A percentile compares a stretch with the other conserved stretches of the same genome.
Evolutionary conservation across 2,329 filamentous ascomycete genomes (phyloP).

Genomic region (Talaromyces marneffei): DNA sequence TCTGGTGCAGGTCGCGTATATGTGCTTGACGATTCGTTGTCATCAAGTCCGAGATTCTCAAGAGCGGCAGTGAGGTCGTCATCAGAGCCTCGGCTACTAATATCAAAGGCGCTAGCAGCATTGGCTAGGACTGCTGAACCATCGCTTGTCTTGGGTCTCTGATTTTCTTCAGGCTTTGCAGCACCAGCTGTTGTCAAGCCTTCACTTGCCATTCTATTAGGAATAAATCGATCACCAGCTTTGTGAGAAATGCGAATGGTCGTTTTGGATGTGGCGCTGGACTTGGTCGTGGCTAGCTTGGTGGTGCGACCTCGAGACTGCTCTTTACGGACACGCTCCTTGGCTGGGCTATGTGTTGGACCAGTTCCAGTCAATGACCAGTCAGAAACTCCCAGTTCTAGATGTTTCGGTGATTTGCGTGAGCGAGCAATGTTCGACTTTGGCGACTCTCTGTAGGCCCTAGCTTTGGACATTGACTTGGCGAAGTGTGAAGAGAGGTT

Average conservation of each 20-base stretch:
- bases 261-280: slow-evolving; percentile 54
- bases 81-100: slow-evolving; percentile 55
- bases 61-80: slow-evolving; percentile 76
- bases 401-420: slow-evolving; percentile 70
- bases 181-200: slow-evolving; percentile 76
- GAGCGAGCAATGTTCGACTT: slow-evolving; percentile 81
- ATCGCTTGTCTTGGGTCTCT: slow-evolving; percentile 68
- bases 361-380: slow-evolving; percentile 86
- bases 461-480: slow-evolving; percentile 50
- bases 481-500: slow-evolving; percentile 75
- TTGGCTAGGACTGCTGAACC: slow-evolving; percentile 71
- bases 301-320: slow-evolving; percentile 42
- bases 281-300: slow-evolving; percentile 45
- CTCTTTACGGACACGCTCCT: slow-evolving; percentile 53
- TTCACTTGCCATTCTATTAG: slow-evolving; percentile 84
- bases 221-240: slow-evolving; percentile 87
- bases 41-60: slow-evolving; percentile 71
- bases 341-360: slow-evolving; percentile 54
- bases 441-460: slow-evolving; percentile 72
- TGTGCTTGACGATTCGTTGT: slow-evolving; percentile 58
- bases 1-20: slow-evolving; percentile 79
- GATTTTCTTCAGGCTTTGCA: slow-evolving; percentile 75
- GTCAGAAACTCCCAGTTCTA: slow-evolving; percentile 89
- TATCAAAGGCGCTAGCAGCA: slow-evolving; percentile 61
- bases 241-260: slow-evolving; percentile 64